Evolutionary conservation across 306 rosid species (phyloP).

Genomic region (Cotoneaster glaucophyllus): DNA sequence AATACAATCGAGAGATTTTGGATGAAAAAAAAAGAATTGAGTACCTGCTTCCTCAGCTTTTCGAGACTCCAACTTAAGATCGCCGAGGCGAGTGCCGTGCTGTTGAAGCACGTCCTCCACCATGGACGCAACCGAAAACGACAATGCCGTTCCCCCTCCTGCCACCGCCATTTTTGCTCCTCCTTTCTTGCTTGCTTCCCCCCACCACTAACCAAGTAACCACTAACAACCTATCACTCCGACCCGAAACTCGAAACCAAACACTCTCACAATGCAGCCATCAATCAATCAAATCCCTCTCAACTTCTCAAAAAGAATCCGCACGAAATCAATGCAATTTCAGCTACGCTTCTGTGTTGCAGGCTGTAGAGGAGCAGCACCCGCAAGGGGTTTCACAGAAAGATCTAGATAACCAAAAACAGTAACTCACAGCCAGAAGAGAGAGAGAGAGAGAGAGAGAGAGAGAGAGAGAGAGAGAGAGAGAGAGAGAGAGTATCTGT

Average conservation of each 20-base stretch:
- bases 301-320: background rate
- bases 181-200: background rate
- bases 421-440: background rate
- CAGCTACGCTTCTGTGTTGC: background rate
- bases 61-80: slow-evolving; percentile 74
- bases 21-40: background rate
- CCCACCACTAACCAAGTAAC: background rate
- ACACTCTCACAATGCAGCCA: slow-evolving; percentile 1
- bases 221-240: slow-evolving; percentile 3
- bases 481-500: background rate
- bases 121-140: slow-evolving; percentile 74
- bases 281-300: background rate
- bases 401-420: slow-evolving; percentile 1
- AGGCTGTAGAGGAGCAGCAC: background rate
- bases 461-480: background rate
- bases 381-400: background rate
- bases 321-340: background rate
- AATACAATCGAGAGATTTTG: background rate
- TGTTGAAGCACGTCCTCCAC: slow-evolving; percentile 91
- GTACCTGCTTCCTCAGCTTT: slow-evolving; percentile 89
- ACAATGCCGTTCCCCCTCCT: slow-evolving; percentile 30
- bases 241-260: background rate
- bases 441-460: background rate
- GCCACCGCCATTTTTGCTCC: slow-evolving; percentile 18
- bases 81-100: slow-evolving; percentile 59